Evolutionary conservation across 2,329 filamentous ascomycete genomes (phyloP).

Genomic region (Helminthosporium solani): DNA sequence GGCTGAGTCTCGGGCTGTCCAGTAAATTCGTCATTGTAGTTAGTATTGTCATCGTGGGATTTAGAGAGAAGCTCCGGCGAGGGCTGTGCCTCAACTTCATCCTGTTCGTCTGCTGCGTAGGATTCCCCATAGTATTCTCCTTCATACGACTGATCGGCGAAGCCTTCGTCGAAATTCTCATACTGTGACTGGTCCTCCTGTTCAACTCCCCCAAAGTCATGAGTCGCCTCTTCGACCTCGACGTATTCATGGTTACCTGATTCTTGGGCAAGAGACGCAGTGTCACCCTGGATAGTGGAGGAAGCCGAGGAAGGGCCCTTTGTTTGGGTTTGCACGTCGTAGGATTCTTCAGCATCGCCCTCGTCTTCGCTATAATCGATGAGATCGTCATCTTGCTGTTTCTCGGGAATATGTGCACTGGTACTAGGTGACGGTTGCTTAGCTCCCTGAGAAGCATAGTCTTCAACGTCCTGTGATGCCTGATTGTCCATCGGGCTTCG

Average conservation of each 20-base stretch:
- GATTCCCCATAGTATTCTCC: constrained; percentile 21
- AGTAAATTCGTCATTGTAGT: constrained; percentile 23
- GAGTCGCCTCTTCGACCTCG: constrained; percentile 4
- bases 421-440: not conserved
- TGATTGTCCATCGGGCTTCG: not conserved
- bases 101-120: constrained; percentile 13
- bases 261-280: constrained; percentile 16
- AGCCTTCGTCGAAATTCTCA: constrained; percentile 1
- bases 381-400: constrained; percentile 43
- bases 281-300: constrained; percentile 38
- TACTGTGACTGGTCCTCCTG: constrained; percentile 2
- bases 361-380: constrained; percentile 56
- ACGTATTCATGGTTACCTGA: constrained; percentile 3
- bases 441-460: not conserved
- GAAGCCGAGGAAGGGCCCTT: constrained; percentile 29
- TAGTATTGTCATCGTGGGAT: constrained; percentile 24
- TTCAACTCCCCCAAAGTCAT: constrained; percentile 5
- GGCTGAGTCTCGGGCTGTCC: constrained; percentile 19
- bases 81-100: constrained; percentile 16
- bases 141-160: constrained; percentile 7
- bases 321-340: constrained; percentile 7
- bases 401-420: constrained; percentile 6
- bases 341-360: constrained; percentile 17
- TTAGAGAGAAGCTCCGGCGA: constrained; percentile 11
- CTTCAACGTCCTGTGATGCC: not conserved